Evolutionary conservation across 2,329 filamentous ascomycete species (phyloP), one percentile per base, ranked within the genome.

Genomic region (Fusarium hainanense): DNA sequence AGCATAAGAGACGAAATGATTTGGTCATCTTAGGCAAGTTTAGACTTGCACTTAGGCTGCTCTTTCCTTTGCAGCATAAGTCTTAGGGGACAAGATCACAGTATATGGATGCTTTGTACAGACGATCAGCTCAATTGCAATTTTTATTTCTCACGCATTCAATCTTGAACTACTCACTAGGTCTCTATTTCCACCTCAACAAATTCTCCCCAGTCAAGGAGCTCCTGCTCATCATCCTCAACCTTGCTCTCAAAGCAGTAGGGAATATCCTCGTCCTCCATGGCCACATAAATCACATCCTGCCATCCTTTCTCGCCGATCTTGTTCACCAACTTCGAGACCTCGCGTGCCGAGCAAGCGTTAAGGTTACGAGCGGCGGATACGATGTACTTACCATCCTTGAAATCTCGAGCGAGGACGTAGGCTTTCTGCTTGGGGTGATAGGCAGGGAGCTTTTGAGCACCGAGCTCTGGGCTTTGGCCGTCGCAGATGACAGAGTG

Each of bases 201-300:
- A 51, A 23, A 1, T n/a, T 9, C 49, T 25, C 7, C 14, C 49
- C 49, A 52, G 3, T 18, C 20, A 9, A 52, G n/a, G 12, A 20
- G 20, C 37, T 41, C 23, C 25, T 25, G 32, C 23, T 20, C 7
- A 18, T 61, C 46, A n/a, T 49, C 44, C 52, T 48, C 47, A 20
- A 40, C 6, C 18, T 61, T 46, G 11, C 47, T 42, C 54, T 48
- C 47, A 20, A 40, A 58, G 23, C 41, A 66, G 37, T 52, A 63
- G 20, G 71, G 66, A 18, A 75, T n/a, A 13, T 57, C 20, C 10
- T 69, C 56, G 8, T 41, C 57, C 20, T 57, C 47, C 23, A 58
- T 54, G 4, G 60, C 41, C n/a, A 78, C 57, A 69, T 76, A 76
- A 13, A 78, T 52, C 13, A 76, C 40, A 28, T 78, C 75, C 12